A percentile compares a stretch with the other conserved stretches of the same genome.
phyloP scores from a whole-genome alignment of 305 asterid genomes.

The Petunia hybrid region DNA sequence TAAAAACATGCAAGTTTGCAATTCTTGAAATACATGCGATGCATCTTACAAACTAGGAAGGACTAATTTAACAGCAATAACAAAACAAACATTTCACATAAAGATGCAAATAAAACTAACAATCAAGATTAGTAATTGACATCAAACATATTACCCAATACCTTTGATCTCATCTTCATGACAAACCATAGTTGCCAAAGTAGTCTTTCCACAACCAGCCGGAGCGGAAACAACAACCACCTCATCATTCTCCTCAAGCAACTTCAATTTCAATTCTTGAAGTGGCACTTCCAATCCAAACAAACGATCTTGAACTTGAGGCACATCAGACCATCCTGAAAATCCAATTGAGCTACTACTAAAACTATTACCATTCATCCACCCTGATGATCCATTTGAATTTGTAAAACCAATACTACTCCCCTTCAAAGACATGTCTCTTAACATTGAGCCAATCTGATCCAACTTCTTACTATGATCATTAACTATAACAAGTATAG shows the following conservation, averaged over 20 bases:
- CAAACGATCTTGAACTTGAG: constrained; percentile 37
- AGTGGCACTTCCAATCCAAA: constrained; percentile 43
- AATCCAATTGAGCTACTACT: constrained; percentile 24
- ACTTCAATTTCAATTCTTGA: constrained; percentile 38
- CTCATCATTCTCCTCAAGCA: constrained; percentile 29
- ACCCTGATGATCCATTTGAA: background rate
- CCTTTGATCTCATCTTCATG: constrained; percentile 43
- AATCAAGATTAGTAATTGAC: background rate
- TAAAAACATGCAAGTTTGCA: background rate
- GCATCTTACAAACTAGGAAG: background rate
- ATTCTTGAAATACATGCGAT: background rate
- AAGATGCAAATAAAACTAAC: background rate
- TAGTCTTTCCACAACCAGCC: constrained; percentile 52
- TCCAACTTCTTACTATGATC: constrained; percentile 24
- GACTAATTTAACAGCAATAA: constrained; percentile 7
- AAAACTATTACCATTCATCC: background rate
- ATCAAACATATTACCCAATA: background rate
- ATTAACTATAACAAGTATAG: constrained; percentile 26
- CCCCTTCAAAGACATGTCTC: background rate
- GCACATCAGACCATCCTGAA: constrained; percentile 36
- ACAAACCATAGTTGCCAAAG: constrained; percentile 43
- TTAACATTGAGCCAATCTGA: background rate
- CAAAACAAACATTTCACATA: background rate
- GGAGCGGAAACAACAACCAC: constrained; percentile 51
- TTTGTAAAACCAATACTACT: constrained; percentile 13